Percentiles rank a stretch among this genome's conserved stretches.
phyloP scores from a whole-genome alignment of 495 filamentous ascomycete species.

The Penicillium steckii region DNA sequence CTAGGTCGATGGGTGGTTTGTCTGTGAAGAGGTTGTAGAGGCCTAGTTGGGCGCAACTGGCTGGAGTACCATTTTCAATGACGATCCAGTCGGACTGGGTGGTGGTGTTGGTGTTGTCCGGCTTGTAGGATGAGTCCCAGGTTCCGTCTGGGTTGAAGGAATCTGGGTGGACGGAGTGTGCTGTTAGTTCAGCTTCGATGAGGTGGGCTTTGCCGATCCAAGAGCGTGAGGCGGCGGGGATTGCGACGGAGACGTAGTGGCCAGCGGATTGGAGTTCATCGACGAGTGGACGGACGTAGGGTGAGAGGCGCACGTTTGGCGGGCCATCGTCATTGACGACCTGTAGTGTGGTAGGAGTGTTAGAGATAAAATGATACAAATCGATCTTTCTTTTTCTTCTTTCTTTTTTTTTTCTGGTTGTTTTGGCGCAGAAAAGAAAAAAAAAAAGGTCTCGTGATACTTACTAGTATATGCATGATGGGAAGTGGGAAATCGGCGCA shows the following conservation, averaged over 20 bases:
- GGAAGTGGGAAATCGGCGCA: neutral
- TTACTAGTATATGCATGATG: conserved; percentile 49
- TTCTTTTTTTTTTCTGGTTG: neutral
- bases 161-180: conserved; percentile 73
- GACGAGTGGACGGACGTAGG: conserved; percentile 86
- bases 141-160: conserved; percentile 56
- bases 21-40: conserved; percentile 82
- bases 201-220: conserved; percentile 99
- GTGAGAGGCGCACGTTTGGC: conserved; percentile 79
- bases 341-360: conserved; percentile 34
- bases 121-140: conserved; percentile 28
- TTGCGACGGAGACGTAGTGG: conserved; percentile 84
- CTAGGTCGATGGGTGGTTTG: conserved; percentile 73
- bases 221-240: conserved; percentile 85
- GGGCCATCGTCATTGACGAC: conserved; percentile 94
- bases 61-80: conserved; percentile 78
- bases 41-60: conserved; percentile 84
- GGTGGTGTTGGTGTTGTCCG: conserved; percentile 38
- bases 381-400: no score
- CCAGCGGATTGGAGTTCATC: conserved; percentile 72
- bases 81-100: conserved; percentile 67
- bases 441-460: conserved; percentile 19
- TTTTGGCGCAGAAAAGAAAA: conserved; percentile 1
- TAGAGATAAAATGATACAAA: no score
- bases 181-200: conserved; percentile 78